phyloP scores from a whole-genome alignment of 768 basidiomycete species.

The Mycena belliarum region DNA sequence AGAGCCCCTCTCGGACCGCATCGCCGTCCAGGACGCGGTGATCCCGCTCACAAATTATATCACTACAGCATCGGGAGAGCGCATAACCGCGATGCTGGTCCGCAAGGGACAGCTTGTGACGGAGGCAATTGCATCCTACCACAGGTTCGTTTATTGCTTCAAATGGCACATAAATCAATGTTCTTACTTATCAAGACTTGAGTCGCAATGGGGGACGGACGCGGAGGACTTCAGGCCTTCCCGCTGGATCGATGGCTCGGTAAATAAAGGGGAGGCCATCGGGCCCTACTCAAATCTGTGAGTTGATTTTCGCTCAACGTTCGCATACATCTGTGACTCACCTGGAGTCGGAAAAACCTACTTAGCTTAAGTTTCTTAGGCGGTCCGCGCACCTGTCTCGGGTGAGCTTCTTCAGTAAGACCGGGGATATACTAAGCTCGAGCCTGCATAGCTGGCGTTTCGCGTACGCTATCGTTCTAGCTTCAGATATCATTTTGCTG shows the following conservation, averaged over 20 bases:
- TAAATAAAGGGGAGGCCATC: background rate
- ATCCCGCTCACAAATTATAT: background rate
- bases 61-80: background rate
- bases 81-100: background rate
- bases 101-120: constrained; percentile 9
- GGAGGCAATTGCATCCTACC: background rate
- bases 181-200: background rate
- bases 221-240: background rate
- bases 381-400: constrained; percentile 5
- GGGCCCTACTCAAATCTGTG: constrained; percentile 1
- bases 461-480: background rate
- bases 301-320: background rate
- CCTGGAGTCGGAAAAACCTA: too few relatives aligned
- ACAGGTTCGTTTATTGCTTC: background rate
- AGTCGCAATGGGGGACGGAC: background rate
- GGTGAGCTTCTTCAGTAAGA: background rate
- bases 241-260: background rate
- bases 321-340: background rate
- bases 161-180: too few relatives aligned
- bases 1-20: constrained; percentile 2
- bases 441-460: constrained; percentile 4
- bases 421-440: background rate
- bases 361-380: constrained; percentile 12
- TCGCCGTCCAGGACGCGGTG: constrained; percentile 3
- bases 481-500: background rate